phyloP scores from a whole-genome alignment of 2,329 filamentous ascomycete genomes.

The Periconia macrospinosa region DNA sequence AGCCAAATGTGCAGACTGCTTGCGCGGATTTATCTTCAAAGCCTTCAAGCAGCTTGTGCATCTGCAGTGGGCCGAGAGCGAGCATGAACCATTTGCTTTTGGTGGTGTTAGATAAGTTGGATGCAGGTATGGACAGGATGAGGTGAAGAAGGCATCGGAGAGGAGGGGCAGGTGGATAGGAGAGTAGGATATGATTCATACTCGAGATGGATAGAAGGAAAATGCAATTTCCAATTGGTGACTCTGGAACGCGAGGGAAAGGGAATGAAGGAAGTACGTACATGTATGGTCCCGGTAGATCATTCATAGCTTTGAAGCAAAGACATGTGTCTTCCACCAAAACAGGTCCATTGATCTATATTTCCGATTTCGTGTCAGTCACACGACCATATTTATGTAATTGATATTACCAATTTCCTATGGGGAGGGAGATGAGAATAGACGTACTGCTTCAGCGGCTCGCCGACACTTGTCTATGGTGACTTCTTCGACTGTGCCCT shows the following conservation, averaged over 20 bases:
- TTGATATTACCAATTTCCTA: not conserved
- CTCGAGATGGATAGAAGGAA: too few relatives aligned
- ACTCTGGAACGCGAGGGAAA: not conserved
- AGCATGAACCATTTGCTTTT: slow-evolving; percentile 90
- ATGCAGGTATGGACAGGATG: not conserved
- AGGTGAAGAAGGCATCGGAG: not conserved
- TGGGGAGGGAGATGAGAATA: not conserved
- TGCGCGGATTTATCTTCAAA: slow-evolving; percentile 90
- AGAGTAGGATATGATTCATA: not conserved
- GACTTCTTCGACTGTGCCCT: slow-evolving; percentile 90
- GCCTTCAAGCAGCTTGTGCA: slow-evolving; percentile 87
- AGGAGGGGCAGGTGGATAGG: not conserved
- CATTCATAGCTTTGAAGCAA: slow-evolving; percentile 86
- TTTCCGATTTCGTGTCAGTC: not conserved
- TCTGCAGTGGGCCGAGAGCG: slow-evolving; percentile 75
- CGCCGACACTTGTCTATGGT: slow-evolving; percentile 82
- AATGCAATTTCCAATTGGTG: too few relatives aligned
- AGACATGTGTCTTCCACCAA: slow-evolving; percentile 95
- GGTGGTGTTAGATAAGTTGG: slow-evolving; percentile 2
- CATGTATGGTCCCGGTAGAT: slow-evolving; percentile 97
- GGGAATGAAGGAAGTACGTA: slow-evolving; percentile 48
- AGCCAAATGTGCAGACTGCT: slow-evolving; percentile 95
- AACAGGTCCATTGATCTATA: slow-evolving; percentile 78
- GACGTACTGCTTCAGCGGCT: slow-evolving; percentile 73
- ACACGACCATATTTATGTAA: slow-evolving; percentile 3